Evolutionary conservation across 2,329 filamentous ascomycete genomes (phyloP).

Genomic region (Periconia macrospinosa): DNA sequence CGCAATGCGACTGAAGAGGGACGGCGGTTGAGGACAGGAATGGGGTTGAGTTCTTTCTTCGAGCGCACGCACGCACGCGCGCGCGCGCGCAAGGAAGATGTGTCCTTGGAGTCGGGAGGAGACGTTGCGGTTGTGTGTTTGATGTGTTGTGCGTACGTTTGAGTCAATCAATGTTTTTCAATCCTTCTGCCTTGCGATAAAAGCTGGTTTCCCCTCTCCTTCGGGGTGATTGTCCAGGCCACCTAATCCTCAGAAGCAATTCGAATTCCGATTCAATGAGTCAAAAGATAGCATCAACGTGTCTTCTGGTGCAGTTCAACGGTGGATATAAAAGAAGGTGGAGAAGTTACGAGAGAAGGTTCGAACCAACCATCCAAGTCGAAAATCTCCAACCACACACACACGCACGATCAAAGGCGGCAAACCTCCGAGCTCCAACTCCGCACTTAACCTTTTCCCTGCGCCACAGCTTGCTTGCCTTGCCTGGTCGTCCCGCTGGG

Average conservation of each 20-base stretch:
- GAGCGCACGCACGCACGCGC: no score
- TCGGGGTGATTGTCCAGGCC: background rate
- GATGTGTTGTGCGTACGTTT: background rate
- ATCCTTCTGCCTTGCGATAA: background rate
- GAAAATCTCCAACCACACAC: background rate
- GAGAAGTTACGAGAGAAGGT: background rate
- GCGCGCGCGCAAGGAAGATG: background rate
- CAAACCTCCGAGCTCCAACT: conserved; percentile 27
- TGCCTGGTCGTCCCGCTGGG: no score
- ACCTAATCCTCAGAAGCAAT: background rate
- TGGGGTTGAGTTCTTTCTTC: background rate
- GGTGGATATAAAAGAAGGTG: conserved; percentile 5
- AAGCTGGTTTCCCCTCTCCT: no score
- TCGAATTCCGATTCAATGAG: background rate
- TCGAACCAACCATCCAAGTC: background rate
- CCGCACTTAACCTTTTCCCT: conserved; percentile 17
- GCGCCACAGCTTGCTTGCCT: conserved; percentile 11
- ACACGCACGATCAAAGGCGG: background rate
- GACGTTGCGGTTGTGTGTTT: background rate
- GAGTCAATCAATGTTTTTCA: background rate
- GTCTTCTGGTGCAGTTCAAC: background rate
- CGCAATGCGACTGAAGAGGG: no score
- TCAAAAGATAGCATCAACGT: background rate
- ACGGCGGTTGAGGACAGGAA: no score
- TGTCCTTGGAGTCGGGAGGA: background rate